Base-by-base conservation (phyloP, 371 early-diverging fungal species). In the Haplosporangium sp. region DNA sequence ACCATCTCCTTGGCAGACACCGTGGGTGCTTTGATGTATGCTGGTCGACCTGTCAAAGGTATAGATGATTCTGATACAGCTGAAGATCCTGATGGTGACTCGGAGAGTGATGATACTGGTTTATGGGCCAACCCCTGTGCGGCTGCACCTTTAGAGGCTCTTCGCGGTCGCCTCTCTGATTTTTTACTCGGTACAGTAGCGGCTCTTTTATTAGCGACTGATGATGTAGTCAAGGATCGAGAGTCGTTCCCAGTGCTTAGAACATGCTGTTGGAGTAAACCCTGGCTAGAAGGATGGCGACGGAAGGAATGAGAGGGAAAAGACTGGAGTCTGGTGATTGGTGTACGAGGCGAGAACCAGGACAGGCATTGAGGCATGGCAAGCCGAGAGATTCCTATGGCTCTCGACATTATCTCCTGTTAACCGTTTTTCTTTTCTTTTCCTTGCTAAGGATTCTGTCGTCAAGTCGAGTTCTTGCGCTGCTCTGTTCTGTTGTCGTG, bases 1-100 rank as follows among this genome's bases (percentile, higher is more conserved):
- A 79, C 80, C 80, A 79, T 79, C 45, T 79, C 64, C 38, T 65
- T 56, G 7, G 64, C 80, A 1, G 80, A 79, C 12, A 79, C 72
- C 0, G 67, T 38, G 6, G 71, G 61, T 12, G 67, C 60, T 18
- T 56, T 67, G 16, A 77, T 67, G 43, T 71, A 77, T 9, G 60
- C 43, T 14, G 77, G 72, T 14, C 55, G 52, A 12, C 46, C 65
- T 8, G 47, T 9, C 13, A 20, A 36, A n/a, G 21, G n/a, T 57
- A 38, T 21, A 6, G 55, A 13, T 9, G 52, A 57, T 12, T 42
- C 55, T 8, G 64, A 56, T 6, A 57, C 2, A 42, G 13, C 9
- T 38, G 48, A n/a, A 40, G 41, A 12, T n/a, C 42, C 16, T 40
- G n/a, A 6, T 8, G n/a, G 50, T 50, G 50, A 29, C 29, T 29